These are phyloP conservation scores for Astragalus glycyphyllos DNA, from an alignment of 306 rosid species.

Conservation along the genomic window DNA sequence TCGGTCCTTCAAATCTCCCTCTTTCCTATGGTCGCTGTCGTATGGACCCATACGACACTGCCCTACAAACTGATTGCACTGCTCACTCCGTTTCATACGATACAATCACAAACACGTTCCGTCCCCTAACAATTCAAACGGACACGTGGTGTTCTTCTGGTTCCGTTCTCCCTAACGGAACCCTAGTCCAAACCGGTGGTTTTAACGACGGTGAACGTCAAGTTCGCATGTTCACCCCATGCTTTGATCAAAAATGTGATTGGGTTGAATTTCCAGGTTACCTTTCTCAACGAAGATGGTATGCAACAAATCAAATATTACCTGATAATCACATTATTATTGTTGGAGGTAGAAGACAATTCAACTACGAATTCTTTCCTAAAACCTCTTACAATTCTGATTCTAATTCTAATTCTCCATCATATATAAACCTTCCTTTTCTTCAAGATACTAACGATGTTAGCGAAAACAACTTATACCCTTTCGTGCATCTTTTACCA, in stretches of 20 bases:
- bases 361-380: conserved; percentile 77
- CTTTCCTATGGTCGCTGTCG: conserved; percentile 54
- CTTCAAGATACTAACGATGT: conserved; percentile 60
- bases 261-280: conserved; percentile 68
- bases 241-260: conserved; percentile 59
- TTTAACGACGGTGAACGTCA: conserved; percentile 65
- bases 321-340: conserved; percentile 73
- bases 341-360: conserved; percentile 77
- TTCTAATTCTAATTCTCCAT: neutral
- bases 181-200: conserved; percentile 84
- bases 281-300: conserved; percentile 75
- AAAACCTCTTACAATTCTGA: neutral
- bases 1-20: conserved; percentile 72
- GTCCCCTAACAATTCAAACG: conserved; percentile 66
- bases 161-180: conserved; percentile 68
- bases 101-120: conserved; percentile 51
- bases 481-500: conserved; percentile 78
- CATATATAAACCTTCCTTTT: conserved; percentile 38
- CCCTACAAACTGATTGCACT: conserved; percentile 63
- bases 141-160: conserved; percentile 93
- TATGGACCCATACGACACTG: conserved; percentile 46
- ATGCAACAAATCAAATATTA: conserved; percentile 73
- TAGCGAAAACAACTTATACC: conserved; percentile 75
- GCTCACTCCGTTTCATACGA: conserved; percentile 84
- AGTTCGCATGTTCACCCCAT: conserved; percentile 69